Base-by-base conservation (phyloP, 345 rosid genomes). In the Mercurialis annua region DNA sequence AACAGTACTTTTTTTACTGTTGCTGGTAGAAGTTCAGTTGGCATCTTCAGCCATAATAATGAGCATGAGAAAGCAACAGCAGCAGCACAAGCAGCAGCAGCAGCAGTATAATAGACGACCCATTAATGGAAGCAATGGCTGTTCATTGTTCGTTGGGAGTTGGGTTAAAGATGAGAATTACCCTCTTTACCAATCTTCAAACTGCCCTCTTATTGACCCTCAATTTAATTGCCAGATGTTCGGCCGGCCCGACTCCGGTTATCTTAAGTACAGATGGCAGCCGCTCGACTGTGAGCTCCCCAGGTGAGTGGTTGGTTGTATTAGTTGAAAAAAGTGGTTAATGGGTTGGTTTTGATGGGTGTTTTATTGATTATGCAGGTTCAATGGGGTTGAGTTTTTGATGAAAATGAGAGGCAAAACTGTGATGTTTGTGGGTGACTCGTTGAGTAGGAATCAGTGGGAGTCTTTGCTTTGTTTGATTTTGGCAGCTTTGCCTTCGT, bases 361-460 rank as follows among this genome's bases (percentile, higher is more conserved):
- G 14, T 14, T 51, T 50, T 66, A 24, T 18, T 31, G 53, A 18
- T 5, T 27, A 21, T 33, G 9, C 62, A 93, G 98, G 73, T 93
- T 94, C 75, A 59, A 82, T 68, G 99, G 98, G 63, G 66, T 78
- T 36, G 83, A 86, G 33, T 91, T 89, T 82, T 59, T 94, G 79
- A 56, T 27, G 53, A 80, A 78, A 62, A 84, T 89, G 98, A 82
- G 77, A 59, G 88, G 89, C 77, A 89, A 82, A 82, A 83, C 76
- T 0, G 72, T 94, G 73, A 87, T 91, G 96, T 91, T 91, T 69
- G 99, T 91, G 42, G 99, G 99, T 59, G 99, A 91, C 71, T 94
- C 99, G 1, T 69, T 94, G 42, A 92, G 97, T 4, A 77, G 87
- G 71, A 89, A 93, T 65, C 98, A 93, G 74, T 93, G 92, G 92